These are phyloP conservation scores for Hemileccinum impolitum DNA, from an alignment of 768 basidiomycete species.

Conservation along the genomic window DNA sequence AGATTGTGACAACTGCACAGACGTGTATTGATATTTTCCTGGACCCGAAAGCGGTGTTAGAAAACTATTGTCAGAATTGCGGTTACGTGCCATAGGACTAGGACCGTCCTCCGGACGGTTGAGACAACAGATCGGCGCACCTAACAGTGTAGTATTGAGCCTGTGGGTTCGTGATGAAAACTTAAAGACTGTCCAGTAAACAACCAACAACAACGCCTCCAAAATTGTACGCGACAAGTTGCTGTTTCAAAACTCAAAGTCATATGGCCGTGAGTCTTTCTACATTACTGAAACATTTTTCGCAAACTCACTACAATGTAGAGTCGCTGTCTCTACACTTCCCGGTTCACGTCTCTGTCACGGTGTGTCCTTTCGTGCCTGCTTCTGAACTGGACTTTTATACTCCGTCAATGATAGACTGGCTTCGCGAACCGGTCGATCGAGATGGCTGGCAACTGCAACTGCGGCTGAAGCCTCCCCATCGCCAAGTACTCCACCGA, in stretches of 20 bases:
- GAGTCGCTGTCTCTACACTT: conserved; percentile 20
- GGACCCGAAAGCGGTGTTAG: no score
- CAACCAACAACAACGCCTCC: conserved; percentile 22
- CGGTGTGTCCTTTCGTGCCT: conserved; percentile 4
- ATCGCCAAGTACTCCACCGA: conserved; percentile 36
- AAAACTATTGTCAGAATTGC: no score
- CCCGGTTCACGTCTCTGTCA: conserved; percentile 14
- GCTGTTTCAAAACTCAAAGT: conserved; percentile 4
- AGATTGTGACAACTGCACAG: no score
- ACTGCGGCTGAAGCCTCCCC: conserved; percentile 45
- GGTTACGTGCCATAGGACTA: no score
- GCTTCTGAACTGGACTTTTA: no score
- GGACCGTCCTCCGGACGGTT: no score
- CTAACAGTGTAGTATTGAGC: no score
- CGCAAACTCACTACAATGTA: conserved; percentile 1
- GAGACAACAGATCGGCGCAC: no score
- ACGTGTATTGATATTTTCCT: no score
- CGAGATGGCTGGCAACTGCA: conserved; percentile 56
- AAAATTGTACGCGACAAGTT: conserved; percentile 11
- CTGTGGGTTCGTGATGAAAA: no score
- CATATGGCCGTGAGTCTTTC: conserved; percentile 23
- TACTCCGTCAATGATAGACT: conserved; percentile 10
- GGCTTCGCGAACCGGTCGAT: conserved; percentile 30
- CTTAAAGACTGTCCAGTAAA: no score
- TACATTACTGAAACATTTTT: neutral